Evolutionary conservation across 2,329 filamentous ascomycete species (phyloP).

Genomic region (Trichoderma koningii): DNA sequence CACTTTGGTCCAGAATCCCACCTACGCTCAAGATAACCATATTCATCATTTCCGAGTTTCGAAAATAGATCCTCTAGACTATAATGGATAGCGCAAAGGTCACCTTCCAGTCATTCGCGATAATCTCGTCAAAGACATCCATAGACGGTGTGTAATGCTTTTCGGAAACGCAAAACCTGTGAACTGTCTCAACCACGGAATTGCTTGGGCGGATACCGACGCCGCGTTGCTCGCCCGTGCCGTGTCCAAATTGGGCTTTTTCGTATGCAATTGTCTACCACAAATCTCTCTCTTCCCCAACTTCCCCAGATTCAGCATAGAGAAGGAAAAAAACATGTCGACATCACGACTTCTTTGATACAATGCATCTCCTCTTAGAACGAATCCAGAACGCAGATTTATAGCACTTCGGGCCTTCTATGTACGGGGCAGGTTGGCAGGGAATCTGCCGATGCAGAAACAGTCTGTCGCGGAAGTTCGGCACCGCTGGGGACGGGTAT

Average conservation of each 20-base stretch:
- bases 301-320: no score
- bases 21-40: no score
- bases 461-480: constrained; percentile 21
- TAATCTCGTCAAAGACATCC: background rate
- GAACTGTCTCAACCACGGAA: no score
- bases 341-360: background rate
- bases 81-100: background rate
- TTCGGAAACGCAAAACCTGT: no score
- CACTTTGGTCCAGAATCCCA: no score
- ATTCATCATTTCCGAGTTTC: background rate
- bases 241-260: background rate
- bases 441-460: constrained; percentile 1
- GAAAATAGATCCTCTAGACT: background rate
- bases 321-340: background rate
- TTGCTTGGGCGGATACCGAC: no score
- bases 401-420: constrained; percentile 20
- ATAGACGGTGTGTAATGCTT: background rate
- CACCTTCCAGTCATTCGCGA: background rate
- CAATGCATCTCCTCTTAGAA: background rate
- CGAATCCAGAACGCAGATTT: background rate
- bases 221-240: background rate
- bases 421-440: constrained; percentile 13
- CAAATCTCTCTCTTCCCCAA: background rate
- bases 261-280: background rate
- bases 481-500: constrained; percentile 22